Conservation (phyloP, 208 protist genomes). For the Trypanosoma boissoni region DNA sequence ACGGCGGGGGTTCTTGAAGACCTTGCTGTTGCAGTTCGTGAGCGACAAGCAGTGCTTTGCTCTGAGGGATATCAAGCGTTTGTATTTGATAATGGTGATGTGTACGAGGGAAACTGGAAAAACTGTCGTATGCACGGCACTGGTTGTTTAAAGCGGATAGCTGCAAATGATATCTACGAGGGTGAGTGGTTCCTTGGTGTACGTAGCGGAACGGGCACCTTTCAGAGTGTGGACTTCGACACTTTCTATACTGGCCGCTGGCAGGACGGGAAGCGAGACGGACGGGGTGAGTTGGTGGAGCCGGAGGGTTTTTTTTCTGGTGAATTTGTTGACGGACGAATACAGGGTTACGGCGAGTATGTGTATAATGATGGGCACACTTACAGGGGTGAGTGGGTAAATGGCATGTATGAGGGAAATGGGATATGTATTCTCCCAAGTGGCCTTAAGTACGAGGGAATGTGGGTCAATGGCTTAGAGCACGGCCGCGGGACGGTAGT, state of each 20-base stretch:
- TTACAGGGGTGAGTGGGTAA: slow-evolving; percentile 88
- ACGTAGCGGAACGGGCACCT: slow-evolving; percentile 68
- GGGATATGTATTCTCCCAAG: slow-evolving; percentile 70
- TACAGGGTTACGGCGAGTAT: slow-evolving; percentile 88
- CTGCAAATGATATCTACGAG: slow-evolving; percentile 75
- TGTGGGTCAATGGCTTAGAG: slow-evolving; percentile 63
- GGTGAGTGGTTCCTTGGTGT: slow-evolving; percentile 85
- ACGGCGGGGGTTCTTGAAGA: slow-evolving; percentile 46
- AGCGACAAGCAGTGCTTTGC: slow-evolving; percentile 51
- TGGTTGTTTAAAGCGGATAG: slow-evolving; percentile 52
- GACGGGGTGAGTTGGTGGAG: slow-evolving; percentile 78
- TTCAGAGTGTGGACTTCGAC: slow-evolving; percentile 45
- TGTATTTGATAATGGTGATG: slow-evolving; percentile 73
- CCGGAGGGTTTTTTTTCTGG: slow-evolving; percentile 75
- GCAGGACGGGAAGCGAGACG: slow-evolving; percentile 78
- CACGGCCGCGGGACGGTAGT: slow-evolving; percentile 68
- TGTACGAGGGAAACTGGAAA: slow-evolving; percentile 91
- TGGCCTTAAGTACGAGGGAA: slow-evolving; percentile 75
- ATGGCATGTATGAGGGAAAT: slow-evolving; percentile 68
- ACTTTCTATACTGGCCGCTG: slow-evolving; percentile 83
- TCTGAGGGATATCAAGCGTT: slow-evolving; percentile 81
- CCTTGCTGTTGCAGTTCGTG: slow-evolving; percentile 49
- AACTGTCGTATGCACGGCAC: slow-evolving; percentile 81
- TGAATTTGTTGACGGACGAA: slow-evolving; percentile 71
- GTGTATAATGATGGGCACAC: slow-evolving; percentile 82